Percentiles rank a stretch among this genome's conserved stretches.
Evolutionary conservation across 495 filamentous ascomycete genomes (phyloP).

Genomic region (Aspergillus ellipticus): DNA sequence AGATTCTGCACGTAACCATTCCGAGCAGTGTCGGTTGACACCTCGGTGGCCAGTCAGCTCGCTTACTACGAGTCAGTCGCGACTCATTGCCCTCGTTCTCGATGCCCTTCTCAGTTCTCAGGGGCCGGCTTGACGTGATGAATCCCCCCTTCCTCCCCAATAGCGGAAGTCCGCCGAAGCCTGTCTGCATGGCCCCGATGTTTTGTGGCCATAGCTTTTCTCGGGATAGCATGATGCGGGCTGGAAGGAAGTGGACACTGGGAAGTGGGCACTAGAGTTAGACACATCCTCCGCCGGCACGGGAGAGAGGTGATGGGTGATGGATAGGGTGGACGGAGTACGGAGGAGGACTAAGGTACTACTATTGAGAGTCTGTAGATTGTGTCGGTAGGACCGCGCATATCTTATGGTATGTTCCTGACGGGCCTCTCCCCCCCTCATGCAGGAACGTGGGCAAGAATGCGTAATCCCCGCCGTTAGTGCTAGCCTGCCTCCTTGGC

Average conservation of each 20-base stretch:
- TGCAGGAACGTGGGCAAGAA: conserved; percentile 2
- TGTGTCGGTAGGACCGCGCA: too few relatives aligned
- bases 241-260: too few relatives aligned
- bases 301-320: too few relatives aligned
- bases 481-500: conserved; percentile 8
- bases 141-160: not conserved
- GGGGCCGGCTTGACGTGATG: not conserved
- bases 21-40: conserved; percentile 2
- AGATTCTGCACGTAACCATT: conserved; percentile 19
- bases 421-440: too few relatives aligned
- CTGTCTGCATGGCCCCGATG: not conserved
- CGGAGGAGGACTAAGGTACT: too few relatives aligned
- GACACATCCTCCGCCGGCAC: too few relatives aligned
- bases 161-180: not conserved
- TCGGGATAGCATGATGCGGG: not conserved
- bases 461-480: conserved; percentile 14
- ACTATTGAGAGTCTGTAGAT: too few relatives aligned
- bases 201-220: not conserved
- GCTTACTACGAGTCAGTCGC: not conserved
- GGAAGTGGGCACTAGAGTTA: too few relatives aligned
- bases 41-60: not conserved
- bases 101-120: not conserved
- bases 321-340: too few relatives aligned
- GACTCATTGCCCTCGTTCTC: not conserved
- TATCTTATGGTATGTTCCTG: not conserved